Evolutionary conservation across 257 asterid genomes (phyloP).

Genomic region (Coffea canephora): DNA sequence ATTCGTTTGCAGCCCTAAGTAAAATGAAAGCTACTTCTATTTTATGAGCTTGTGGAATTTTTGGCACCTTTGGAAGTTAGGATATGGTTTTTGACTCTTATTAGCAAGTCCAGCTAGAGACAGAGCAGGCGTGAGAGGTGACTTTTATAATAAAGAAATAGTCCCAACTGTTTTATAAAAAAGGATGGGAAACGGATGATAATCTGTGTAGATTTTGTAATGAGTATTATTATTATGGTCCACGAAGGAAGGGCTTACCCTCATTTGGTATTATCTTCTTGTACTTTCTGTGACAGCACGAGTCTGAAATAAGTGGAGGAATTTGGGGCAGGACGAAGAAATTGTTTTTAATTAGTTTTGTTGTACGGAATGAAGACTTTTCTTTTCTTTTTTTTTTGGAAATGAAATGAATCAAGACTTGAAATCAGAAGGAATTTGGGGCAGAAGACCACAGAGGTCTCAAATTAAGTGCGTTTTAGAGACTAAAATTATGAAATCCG

Average conservation of each 20-base stretch:
- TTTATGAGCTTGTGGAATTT: not conserved
- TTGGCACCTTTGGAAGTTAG: not conserved
- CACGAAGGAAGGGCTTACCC: not conserved
- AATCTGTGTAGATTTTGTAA: constrained; percentile 2
- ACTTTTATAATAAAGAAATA: not conserved
- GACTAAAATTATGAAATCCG: not conserved
- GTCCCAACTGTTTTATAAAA: not conserved
- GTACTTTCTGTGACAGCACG: not conserved
- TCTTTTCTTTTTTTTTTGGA: too few species aligned
- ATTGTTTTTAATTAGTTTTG: too few species aligned
- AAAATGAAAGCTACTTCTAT: not conserved
- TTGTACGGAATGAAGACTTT: too few species aligned
- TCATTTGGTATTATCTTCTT: not conserved
- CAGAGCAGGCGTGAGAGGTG: not conserved
- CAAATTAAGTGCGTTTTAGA: not conserved
- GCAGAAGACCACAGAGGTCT: too few species aligned
- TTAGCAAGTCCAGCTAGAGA: not conserved
- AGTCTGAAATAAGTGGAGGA: not conserved
- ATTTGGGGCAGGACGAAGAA: too few species aligned
- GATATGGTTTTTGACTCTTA: constrained; percentile 6
- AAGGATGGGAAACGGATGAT: not conserved
- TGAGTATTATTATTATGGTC: too few species aligned
- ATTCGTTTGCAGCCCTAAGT: too few species aligned
- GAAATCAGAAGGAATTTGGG: too few species aligned
- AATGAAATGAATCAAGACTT: too few species aligned